Conservation (phyloP, 176 grass and related monocot species). For the Olyra latifolia region DNA sequence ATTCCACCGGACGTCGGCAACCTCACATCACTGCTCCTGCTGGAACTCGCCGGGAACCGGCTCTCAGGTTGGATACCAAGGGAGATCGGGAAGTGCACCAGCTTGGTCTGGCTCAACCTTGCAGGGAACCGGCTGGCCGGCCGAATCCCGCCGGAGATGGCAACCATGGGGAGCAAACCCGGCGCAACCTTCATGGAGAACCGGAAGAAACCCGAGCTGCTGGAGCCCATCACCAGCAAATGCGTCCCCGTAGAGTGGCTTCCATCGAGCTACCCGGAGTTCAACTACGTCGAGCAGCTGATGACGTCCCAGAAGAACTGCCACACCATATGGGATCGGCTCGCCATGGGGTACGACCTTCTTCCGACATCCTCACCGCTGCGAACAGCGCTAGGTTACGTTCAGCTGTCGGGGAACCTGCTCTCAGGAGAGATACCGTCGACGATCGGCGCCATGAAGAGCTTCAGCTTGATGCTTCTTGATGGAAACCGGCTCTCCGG, state of each 20-base stretch:
- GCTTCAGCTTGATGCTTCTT: slow-evolving; percentile 46
- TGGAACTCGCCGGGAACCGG: background rate
- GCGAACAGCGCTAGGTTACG: slow-evolving; percentile 39
- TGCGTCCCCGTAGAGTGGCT: background rate
- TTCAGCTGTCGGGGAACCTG: slow-evolving; percentile 51
- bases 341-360: slow-evolving; percentile 44
- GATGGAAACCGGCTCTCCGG: slow-evolving; percentile 40
- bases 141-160: slow-evolving; percentile 43
- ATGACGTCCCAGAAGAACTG: slow-evolving; percentile 46
- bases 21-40: background rate
- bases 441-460: slow-evolving; percentile 31
- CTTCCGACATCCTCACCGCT: slow-evolving; percentile 28
- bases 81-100: background rate
- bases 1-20: too few species aligned
- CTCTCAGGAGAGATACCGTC: slow-evolving; percentile 42
- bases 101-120: slow-evolving; percentile 53
- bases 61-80: background rate
- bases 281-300: slow-evolving; percentile 37
- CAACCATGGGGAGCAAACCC: slow-evolving; percentile 28
- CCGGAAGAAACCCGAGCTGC: background rate
- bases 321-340: slow-evolving; percentile 30
- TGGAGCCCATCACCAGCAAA: slow-evolving; percentile 5
- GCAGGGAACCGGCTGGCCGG: slow-evolving; percentile 48
- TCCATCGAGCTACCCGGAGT: slow-evolving; percentile 44
- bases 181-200: slow-evolving; percentile 49